Conservation (phyloP, 2,329 filamentous ascomycete species). For the Septoria linicola region DNA sequence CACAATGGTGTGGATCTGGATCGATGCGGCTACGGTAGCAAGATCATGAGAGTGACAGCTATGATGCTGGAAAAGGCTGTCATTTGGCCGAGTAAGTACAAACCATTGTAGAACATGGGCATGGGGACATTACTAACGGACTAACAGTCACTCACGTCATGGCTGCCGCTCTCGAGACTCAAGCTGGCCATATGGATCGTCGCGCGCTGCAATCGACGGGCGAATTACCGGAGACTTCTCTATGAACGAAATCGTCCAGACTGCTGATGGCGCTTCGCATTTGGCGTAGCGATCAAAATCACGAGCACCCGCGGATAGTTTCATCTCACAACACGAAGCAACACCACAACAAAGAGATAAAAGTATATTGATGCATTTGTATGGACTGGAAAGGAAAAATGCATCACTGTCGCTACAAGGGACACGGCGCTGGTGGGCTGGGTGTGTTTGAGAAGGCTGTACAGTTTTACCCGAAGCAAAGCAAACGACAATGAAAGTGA, state of each 20-base stretch:
- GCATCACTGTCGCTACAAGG: slow-evolving; percentile 10
- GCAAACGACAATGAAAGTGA: neutral
- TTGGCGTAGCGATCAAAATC: no score
- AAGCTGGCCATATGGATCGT: slow-evolving; percentile 63
- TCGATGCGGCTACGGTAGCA: slow-evolving; percentile 73
- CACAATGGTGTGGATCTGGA: slow-evolving; percentile 46
- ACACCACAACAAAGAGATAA: slow-evolving; percentile 4
- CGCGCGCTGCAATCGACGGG: slow-evolving; percentile 45
- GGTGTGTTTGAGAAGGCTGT: neutral
- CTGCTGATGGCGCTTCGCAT: no score
- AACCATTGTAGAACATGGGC: slow-evolving; percentile 26
- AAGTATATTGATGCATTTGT: slow-evolving; percentile 9
- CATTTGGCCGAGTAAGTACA: slow-evolving; percentile 80
- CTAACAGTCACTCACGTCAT: slow-evolving; percentile 64
- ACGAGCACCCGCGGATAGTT: no score
- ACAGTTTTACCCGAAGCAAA: neutral
- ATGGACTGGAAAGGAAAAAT: neutral
- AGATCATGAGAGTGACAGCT: slow-evolving; percentile 78
- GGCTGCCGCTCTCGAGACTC: slow-evolving; percentile 63
- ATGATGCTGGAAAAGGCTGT: slow-evolving; percentile 84
- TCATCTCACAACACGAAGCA: neutral
- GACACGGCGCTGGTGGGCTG: neutral
- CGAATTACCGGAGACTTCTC: slow-evolving; percentile 43
- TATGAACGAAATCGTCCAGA: no score
- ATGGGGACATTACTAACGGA: slow-evolving; percentile 13